Evolutionary conservation across 352 stramenopile genomes (phyloP).

Genomic region (Phytopythium mirpurense): DNA sequence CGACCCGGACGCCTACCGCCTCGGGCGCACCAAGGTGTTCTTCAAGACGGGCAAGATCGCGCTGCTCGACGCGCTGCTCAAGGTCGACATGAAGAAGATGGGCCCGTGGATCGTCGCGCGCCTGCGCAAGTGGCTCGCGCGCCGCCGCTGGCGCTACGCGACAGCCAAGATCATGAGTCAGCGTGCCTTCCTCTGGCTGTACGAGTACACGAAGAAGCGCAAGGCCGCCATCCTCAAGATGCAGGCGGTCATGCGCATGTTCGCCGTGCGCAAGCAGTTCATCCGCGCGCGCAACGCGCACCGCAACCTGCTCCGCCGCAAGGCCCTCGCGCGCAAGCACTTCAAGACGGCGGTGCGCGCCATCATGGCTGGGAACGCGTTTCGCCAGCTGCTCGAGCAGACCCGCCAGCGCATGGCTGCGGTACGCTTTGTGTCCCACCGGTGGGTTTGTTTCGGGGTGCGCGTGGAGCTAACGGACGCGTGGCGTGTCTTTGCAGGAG

Average conservation of each 20-base stretch:
- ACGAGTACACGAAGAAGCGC: slow-evolving; percentile 58
- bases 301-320: slow-evolving; percentile 58
- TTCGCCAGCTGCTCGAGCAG: slow-evolving; percentile 52
- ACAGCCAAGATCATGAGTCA: slow-evolving; percentile 65
- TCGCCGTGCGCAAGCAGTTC: slow-evolving; percentile 80
- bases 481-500: slow-evolving; percentile 12
- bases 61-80: slow-evolving; percentile 68
- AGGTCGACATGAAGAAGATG: slow-evolving; percentile 61
- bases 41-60: slow-evolving; percentile 76
- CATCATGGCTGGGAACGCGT: slow-evolving; percentile 60
- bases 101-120: slow-evolving; percentile 50
- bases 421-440: slow-evolving; percentile 8
- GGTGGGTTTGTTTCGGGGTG: not conserved
- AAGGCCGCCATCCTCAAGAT: slow-evolving; percentile 74
- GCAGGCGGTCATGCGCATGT: slow-evolving; percentile 85
- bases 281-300: slow-evolving; percentile 59
- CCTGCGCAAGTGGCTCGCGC: slow-evolving; percentile 69
- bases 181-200: slow-evolving; percentile 61
- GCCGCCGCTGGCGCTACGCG: slow-evolving; percentile 62
- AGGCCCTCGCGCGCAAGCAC: slow-evolving; percentile 64
- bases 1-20: slow-evolving; percentile 66
- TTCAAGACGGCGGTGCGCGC: slow-evolving; percentile 65
- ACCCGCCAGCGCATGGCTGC: slow-evolving; percentile 41
- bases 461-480: not conserved
- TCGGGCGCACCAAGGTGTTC: slow-evolving; percentile 73